These are phyloP conservation scores for Chlorella sorokiniana DNA, from an alignment of 139 green algal genomes.

Conservation along the genomic window DNA sequence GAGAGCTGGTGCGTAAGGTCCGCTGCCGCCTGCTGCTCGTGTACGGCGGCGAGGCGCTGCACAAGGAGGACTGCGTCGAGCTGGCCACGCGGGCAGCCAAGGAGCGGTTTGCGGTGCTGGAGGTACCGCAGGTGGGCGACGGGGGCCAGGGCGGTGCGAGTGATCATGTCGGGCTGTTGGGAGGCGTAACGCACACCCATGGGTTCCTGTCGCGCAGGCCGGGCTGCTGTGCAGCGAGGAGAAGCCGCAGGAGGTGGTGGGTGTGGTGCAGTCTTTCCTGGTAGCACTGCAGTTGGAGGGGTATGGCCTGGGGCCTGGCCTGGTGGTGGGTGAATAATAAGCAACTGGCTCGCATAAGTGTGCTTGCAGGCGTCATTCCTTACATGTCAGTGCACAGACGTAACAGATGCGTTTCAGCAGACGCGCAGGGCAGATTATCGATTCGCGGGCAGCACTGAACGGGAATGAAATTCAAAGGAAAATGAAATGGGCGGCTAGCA, in stretches of 20 bases:
- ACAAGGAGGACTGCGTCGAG: slow-evolving; percentile 39
- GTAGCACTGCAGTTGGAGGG: slow-evolving; percentile 41
- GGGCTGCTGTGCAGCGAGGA: slow-evolving; percentile 44
- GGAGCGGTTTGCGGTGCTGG: slow-evolving; percentile 31
- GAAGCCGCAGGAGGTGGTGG: slow-evolving; percentile 38
- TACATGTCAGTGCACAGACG: too few relatives aligned
- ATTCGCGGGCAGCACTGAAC: neutral
- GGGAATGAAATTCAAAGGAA: neutral
- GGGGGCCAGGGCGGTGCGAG: neutral
- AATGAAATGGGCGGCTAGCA: neutral
- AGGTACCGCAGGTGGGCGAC: slow-evolving; percentile 27
- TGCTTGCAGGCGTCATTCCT: too few relatives aligned
- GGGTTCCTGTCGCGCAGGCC: neutral
- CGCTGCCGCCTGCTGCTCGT: slow-evolving; percentile 42
- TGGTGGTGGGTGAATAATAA: slow-evolving; percentile 25
- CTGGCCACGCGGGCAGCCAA: slow-evolving; percentile 29
- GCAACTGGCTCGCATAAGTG: too few relatives aligned
- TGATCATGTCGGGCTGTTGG: too few relatives aligned
- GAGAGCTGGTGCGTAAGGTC: slow-evolving; percentile 6
- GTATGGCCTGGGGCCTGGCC: slow-evolving; percentile 11
- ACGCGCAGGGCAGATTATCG: too few relatives aligned
- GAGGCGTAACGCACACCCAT: neutral
- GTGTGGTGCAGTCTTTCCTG: slow-evolving; percentile 42
- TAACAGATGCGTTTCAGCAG: too few relatives aligned
- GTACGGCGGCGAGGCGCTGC: slow-evolving; percentile 40